Conservation (phyloP, 2,329 filamentous ascomycete genomes). For the Endocalyx cinctus region DNA sequence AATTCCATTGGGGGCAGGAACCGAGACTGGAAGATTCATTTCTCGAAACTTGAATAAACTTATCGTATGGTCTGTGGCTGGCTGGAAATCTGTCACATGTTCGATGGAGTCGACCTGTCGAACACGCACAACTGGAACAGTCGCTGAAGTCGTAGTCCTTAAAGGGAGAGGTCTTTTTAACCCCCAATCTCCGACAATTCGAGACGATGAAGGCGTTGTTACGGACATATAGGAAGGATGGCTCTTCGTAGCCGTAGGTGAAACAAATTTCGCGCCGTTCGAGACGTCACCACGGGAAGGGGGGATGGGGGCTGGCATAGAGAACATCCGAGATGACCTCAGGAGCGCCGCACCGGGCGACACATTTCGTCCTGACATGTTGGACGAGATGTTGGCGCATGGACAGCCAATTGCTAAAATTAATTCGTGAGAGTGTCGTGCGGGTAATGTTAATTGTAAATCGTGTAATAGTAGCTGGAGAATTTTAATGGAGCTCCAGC, state of each 20-base stretch:
- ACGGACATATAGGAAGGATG: conserved; percentile 83
- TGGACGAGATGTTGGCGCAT: conserved; percentile 13
- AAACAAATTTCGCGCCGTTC: conserved; percentile 45
- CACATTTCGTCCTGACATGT: conserved; percentile 30
- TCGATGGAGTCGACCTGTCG: conserved; percentile 78
- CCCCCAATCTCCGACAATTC: conserved; percentile 83
- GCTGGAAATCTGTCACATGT: conserved; percentile 83
- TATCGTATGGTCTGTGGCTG: conserved; percentile 74
- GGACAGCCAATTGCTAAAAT: conserved; percentile 10
- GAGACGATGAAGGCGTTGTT: conserved; percentile 68
- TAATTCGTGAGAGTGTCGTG: conserved; percentile 1
- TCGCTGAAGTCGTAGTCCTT: conserved; percentile 66
- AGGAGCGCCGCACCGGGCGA: conserved; percentile 67
- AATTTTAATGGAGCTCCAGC: conserved; percentile 1
- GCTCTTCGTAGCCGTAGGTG: conserved; percentile 66
- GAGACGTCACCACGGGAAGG: conserved; percentile 49
- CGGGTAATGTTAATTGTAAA: neutral
- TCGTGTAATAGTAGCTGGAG: neutral
- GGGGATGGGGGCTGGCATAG: conserved; percentile 72
- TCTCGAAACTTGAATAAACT: conserved; percentile 85
- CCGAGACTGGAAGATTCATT: conserved; percentile 66
- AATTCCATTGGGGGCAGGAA: conserved; percentile 29
- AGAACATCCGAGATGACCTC: conserved; percentile 84
- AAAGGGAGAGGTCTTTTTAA: conserved; percentile 80
- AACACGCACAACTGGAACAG: conserved; percentile 72